These are phyloP conservation scores for Quercus mongolica DNA, from an alignment of 306 rosid species.

Conservation along the genomic window DNA sequence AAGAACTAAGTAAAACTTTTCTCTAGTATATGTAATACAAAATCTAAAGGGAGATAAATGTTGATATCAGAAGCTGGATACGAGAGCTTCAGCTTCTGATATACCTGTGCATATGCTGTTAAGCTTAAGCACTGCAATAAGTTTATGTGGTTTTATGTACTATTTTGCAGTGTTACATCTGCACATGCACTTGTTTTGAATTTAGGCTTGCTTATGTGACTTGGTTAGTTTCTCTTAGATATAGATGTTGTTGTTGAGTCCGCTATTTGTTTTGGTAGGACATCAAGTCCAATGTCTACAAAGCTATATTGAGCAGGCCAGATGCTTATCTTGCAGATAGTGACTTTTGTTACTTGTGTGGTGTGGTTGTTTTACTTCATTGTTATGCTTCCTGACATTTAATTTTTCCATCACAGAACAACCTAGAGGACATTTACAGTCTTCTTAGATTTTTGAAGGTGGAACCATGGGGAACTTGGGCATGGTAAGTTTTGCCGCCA, in stretches of 20 bases:
- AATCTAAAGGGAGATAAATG: neutral
- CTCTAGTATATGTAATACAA: neutral
- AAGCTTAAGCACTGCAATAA: neutral
- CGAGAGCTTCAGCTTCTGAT: neutral
- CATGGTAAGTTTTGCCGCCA: slow-evolving; percentile 52
- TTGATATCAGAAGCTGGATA: neutral
- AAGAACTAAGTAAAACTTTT: neutral
- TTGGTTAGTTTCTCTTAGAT: neutral
- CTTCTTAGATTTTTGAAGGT: slow-evolving; percentile 90
- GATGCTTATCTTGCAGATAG: neutral
- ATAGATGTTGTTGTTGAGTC: neutral
- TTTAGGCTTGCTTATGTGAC: neutral
- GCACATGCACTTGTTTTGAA: neutral
- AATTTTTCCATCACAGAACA: slow-evolving; percentile 59
- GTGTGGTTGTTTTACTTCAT: slow-evolving; percentile 16
- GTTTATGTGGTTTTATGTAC: neutral
- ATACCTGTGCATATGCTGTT: neutral
- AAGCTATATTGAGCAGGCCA: neutral
- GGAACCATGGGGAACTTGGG: slow-evolving; percentile 99
- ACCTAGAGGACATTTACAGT: slow-evolving; percentile 84
- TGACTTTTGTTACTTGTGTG: slow-evolving; percentile 3
- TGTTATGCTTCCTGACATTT: slow-evolving; percentile 34
- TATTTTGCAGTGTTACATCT: neutral
- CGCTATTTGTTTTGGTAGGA: neutral
- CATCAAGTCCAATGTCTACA: neutral